Evolutionary conservation across 2,329 filamentous ascomycete genomes (phyloP).

Genomic region (Gnomoniopsis smithogilvyi): DNA sequence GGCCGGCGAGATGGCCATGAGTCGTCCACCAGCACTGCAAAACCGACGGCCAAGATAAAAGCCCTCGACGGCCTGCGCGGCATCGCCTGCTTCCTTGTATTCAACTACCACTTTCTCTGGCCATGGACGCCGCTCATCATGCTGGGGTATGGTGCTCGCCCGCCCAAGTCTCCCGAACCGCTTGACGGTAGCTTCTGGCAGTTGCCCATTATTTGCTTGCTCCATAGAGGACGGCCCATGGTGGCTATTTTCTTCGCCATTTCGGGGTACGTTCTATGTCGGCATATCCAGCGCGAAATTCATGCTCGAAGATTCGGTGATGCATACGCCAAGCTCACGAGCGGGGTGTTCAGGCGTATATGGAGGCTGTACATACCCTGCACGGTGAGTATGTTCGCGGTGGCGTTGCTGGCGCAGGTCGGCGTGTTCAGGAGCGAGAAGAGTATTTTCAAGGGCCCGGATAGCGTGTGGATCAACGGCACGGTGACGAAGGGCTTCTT

Average conservation of each 20-base stretch:
- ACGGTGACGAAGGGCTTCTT: conserved; percentile 26
- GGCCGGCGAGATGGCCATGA: not conserved
- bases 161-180: conserved; percentile 32
- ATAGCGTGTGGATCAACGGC: conserved; percentile 37
- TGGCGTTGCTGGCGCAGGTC: conserved; percentile 35
- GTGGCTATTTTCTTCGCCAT: conserved; percentile 42
- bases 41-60: conserved; percentile 32
- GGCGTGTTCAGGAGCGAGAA: conserved; percentile 34
- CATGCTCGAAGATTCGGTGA: conserved; percentile 32
- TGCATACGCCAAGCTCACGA: conserved; percentile 34
- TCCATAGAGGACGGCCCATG: conserved; percentile 38
- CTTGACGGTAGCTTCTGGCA: conserved; percentile 28
- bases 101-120: conserved; percentile 41
- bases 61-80: conserved; percentile 39
- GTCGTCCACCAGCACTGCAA: not conserved
- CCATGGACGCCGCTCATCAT: conserved; percentile 37
- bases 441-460: conserved; percentile 33
- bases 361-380: conserved; percentile 39
- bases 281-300: conserved; percentile 35
- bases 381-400: conserved; percentile 37
- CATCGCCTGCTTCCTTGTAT: conserved; percentile 38
- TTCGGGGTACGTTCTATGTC: conserved; percentile 39
- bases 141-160: conserved; percentile 36
- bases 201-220: conserved; percentile 37
- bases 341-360: conserved; percentile 34